Evolutionary conservation across 148 eudicot genomes (phyloP), one percentile per base, ranked within the genome.

Genomic region (Rhododendron molle): DNA sequence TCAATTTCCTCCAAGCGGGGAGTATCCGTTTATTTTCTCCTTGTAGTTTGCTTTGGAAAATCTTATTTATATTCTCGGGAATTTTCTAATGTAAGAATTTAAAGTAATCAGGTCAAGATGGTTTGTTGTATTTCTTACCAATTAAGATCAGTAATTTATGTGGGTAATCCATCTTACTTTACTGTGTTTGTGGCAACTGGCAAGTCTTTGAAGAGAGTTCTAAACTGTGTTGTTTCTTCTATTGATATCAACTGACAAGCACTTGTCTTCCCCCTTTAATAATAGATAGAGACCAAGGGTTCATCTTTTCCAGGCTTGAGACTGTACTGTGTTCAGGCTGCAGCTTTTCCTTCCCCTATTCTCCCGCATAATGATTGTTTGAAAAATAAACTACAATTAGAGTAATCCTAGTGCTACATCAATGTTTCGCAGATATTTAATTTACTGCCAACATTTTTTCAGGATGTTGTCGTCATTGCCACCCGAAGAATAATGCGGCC

Each of bases 381-480:
- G 71, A 65, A 65, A 67, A 12, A 26, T 67, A 67, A 67, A 67
- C 72, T 65, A 15, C 32, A n/a, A 26, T 26, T 26, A 14, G 18
- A 40, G 30, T 65, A 1, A 49, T 49, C 81, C 10, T 78, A 78
- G 79, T 71, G 9, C 38, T 69, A 69, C 76, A 30, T 32, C 18
- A 71, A 30, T 69, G 40, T 71, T 30, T 71, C 1, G 40, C 74
- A 69, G 11, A 69, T 65, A 65, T n/a, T 4, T n/a, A 67, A 67
- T 67, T 26, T 26, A 26, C 34, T 26, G 28, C 23, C 13, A 18
- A 49, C 12, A 6, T 56, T 23, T 43, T 81, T 78, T 26, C 88
- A 95, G 98, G 98, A 95, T 86, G 98, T 95, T 34, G 93, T 95
- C 12, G 38, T 95, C 40, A 85, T 94, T 89, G 96, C 98, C 28